Evolutionary conservation across 352 stramenopile genomes (phyloP).

Genomic region (Pythium sp.): DNA sequence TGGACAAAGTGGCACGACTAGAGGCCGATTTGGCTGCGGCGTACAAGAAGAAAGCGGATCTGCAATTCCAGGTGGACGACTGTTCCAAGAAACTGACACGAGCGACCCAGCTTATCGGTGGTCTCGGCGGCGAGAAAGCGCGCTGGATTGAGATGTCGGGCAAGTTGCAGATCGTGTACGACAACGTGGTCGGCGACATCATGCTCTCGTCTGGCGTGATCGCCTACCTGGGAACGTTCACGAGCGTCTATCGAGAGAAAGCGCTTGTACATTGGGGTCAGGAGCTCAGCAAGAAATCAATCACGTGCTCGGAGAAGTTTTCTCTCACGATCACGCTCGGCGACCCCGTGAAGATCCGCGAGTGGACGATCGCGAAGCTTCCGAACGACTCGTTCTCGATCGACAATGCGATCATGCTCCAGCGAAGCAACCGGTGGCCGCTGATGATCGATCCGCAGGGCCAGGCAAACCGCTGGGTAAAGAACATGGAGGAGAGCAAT

Average conservation of each 20-base stretch:
- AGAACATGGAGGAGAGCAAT: slow-evolving; percentile 91
- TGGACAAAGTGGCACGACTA: slow-evolving; percentile 90
- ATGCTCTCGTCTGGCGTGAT: slow-evolving; percentile 93
- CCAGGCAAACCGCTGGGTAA: slow-evolving; percentile 94
- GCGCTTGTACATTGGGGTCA: slow-evolving; percentile 85
- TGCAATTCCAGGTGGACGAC: slow-evolving; percentile 91
- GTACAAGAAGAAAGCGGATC: slow-evolving; percentile 91
- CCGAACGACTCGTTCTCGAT: slow-evolving; percentile 95
- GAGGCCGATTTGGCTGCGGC: slow-evolving; percentile 87
- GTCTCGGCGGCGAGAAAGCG: slow-evolving; percentile 91
- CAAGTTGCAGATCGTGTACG: slow-evolving; percentile 81
- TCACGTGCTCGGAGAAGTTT: slow-evolving; percentile 81
- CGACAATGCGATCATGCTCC: slow-evolving; percentile 95
- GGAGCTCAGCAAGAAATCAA: slow-evolving; percentile 55
- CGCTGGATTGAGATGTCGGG: slow-evolving; percentile 91
- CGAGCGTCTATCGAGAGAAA: slow-evolving; percentile 86
- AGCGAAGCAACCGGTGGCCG: slow-evolving; percentile 90
- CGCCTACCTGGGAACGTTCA: slow-evolving; percentile 93
- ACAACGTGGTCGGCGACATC: slow-evolving; percentile 93
- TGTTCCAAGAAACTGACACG: slow-evolving; percentile 91
- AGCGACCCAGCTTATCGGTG: slow-evolving; percentile 92
- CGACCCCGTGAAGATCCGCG: slow-evolving; percentile 90
- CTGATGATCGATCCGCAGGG: slow-evolving; percentile 97
- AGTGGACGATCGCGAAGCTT: slow-evolving; percentile 94
- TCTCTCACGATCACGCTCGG: slow-evolving; percentile 87